Evolutionary conservation across 495 filamentous ascomycete genomes (phyloP).

Genomic region (Alectoria sarmentosa): DNA sequence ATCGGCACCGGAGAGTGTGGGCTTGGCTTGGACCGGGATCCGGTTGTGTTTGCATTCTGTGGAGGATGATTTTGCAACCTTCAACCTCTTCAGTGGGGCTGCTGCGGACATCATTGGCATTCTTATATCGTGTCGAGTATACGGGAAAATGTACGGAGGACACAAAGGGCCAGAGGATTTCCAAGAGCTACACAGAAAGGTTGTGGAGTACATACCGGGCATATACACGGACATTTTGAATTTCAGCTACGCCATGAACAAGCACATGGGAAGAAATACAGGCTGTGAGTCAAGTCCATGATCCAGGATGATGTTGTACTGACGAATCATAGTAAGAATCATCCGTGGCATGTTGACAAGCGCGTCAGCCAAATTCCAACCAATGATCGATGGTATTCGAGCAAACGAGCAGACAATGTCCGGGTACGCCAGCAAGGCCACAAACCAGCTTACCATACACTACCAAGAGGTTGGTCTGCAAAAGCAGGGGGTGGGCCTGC

Average conservation of each 20-base stretch:
- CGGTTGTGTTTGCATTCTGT: slow-evolving; percentile 8
- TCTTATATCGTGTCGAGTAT: slow-evolving; percentile 6
- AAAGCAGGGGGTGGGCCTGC: neutral
- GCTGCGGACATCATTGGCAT: slow-evolving; percentile 13
- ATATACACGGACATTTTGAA: slow-evolving; percentile 4
- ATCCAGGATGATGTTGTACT: neutral
- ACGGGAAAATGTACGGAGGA: slow-evolving; percentile 7
- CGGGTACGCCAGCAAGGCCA: slow-evolving; percentile 6
- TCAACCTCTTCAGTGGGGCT: slow-evolving; percentile 8
- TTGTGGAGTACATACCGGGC: slow-evolving; percentile 4
- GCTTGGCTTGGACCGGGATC: neutral
- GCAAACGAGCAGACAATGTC: slow-evolving; percentile 4
- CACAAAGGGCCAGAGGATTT: slow-evolving; percentile 9
- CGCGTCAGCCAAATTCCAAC: slow-evolving; percentile 6
- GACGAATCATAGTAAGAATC: neutral
- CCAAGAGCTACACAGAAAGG: slow-evolving; percentile 9
- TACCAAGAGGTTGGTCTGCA: slow-evolving; percentile 7
- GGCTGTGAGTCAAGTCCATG: neutral
- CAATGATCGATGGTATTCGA: neutral
- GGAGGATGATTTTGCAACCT: slow-evolving; percentile 9
- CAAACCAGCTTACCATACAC: neutral
- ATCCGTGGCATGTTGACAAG: slow-evolving; percentile 1
- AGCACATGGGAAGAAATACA: slow-evolving; percentile 7
- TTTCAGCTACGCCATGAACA: slow-evolving; percentile 11
- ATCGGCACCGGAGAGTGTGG: slow-evolving; percentile 4